Conservation (phyloP, 306 rosid species). For the Medicago truncatula region MtrunA17r5.0-ANR NC_053047.1:10245501-10246000, state of each 20-base stretch:
- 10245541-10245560: background rate
- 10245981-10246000: background rate
- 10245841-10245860: background rate
- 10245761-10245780: slow-evolving; percentile 7
- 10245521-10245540: background rate
- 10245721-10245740: slow-evolving; percentile 28
- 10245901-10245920: background rate
- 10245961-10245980: slow-evolving; percentile 12
- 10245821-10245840: slow-evolving; percentile 24
- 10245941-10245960: slow-evolving; percentile 2
- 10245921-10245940: background rate
- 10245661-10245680: slow-evolving; percentile 18
- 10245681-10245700: slow-evolving; percentile 23
- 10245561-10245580: background rate
- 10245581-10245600: background rate
- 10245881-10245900: background rate
- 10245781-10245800: slow-evolving; percentile 13
- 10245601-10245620: background rate
- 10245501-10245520: background rate
- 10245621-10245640: slow-evolving; percentile 11
- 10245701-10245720: slow-evolving; percentile 2
- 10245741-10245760: background rate
- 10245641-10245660: background rate
- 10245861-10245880: background rate
- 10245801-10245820: slow-evolving; percentile 28